Evolutionary conservation across 495 filamentous ascomycete species (phyloP), one percentile per base, ranked within the genome.

Genomic region (Penicillium coprophilum): DNA sequence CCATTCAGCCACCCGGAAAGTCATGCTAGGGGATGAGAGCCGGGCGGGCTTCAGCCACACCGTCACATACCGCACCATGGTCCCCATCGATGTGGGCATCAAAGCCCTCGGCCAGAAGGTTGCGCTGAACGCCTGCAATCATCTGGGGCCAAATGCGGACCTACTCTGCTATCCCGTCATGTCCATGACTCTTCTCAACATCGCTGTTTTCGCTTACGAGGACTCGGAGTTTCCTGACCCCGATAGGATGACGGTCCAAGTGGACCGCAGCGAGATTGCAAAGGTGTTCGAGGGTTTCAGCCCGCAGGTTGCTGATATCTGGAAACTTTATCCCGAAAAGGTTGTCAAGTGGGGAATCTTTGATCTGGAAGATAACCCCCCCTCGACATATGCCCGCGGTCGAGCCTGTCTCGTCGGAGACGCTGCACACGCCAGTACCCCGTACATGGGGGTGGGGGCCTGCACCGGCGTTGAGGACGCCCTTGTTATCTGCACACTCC

Each of bases 1-100:
- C n/a, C 75, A 77, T 52, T 58, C 46, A 45, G 36, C 61, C 12
- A 71, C 71, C n/a, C 69, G 78, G 4, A 45, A 44, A 39, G 67
- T 77, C 56, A 52, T 81, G 12, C 61, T 78, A 7, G 72, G 74
- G 1, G 38, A 55, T 23, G 12, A 44, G 6, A 3, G 12, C 41
- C 41, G 4, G 41, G 41, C 41, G 0, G 12, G 19, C 12, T 9
- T 9, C 41, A 44, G 41, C 20, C 12, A 71, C 44, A 77, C 70
- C 67, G 64, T 73, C 61, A 71, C 77, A 27, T 79, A 75, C 60
- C 71, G 75, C 12, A 73, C 74, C 3, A 58, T 78, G 44, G 62
- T 80, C 4, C 32, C 67, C 2, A 66, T 63, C 9, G 56, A 55
- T 3, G 39, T 10, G 3, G 60, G 21, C 8, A 55, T 59, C 21